Evolutionary conservation across 768 basidiomycete species (phyloP), one percentile per base, ranked within the genome.

Genomic region (Mycena belliarum): DNA sequence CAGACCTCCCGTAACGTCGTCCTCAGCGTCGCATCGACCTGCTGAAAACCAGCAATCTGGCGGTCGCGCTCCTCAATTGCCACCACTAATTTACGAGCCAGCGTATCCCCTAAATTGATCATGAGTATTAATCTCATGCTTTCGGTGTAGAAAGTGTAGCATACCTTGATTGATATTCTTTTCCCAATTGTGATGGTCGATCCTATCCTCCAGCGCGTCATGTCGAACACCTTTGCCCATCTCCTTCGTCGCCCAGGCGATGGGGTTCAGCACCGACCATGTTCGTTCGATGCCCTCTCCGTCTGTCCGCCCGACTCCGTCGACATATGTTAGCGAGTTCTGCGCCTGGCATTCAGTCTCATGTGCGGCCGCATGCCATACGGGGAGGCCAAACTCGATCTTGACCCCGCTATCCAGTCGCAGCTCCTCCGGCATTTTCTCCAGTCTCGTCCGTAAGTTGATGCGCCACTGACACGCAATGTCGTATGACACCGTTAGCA

Each of bases 261-360:
- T 49, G 0, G 56, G 52, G 52, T 76, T 74, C 5, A 68, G 38
- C 0, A 40, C 54, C 0, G 72, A 46, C 76, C 75, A 76, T 0
- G 52, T 60, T 0, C 65, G 52, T 40, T 78, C 75, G 0, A 56
- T 54, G 0, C 44, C 59, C 33, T 55, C 54, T 11, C 57, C 60
- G 28, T 63, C 57, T 2, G 60, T 57, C 18, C 40, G 55, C 14
- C 59, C 61, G 1, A 47, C 47, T 8, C 63, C 60, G 2, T 49
- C 43, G 5, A 48, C 32, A 29, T 59, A 56, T 14, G 47, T 52
- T 11, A 69, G 40, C 2, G 63, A 64, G 29, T 49, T 51, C 16
- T 32, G 0, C 3, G 44, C 35, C 33, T 58, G 56, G 38, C 68
- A 69, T 5, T 23, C 38, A 1, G 48, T 24, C 2, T 52, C 46